Conservation (phyloP, 2,329 filamentous ascomycete species). For the Fusarium circinatum region DNA sequence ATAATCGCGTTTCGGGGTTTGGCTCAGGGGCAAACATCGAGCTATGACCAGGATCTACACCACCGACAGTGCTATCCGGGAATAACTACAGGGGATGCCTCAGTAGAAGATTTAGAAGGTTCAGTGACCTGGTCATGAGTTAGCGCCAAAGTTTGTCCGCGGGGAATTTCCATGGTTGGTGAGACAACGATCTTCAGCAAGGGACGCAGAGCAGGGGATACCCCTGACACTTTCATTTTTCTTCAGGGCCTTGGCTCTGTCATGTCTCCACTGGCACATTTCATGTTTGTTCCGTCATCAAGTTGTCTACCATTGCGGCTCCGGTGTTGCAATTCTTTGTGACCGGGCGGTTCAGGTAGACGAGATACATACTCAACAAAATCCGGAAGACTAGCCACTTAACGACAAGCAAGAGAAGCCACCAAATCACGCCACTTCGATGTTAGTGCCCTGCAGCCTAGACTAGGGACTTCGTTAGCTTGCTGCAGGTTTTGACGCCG, state of each 20-base stretch:
- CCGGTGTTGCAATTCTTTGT: neutral
- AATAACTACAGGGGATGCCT: constrained; percentile 10
- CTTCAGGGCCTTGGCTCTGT: neutral
- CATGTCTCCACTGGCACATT: neutral
- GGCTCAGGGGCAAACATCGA: neutral
- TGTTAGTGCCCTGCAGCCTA: neutral
- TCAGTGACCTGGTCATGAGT: constrained; percentile 4
- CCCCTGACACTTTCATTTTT: neutral
- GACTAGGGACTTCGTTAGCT: neutral
- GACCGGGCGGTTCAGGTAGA: neutral
- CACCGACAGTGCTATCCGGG: neutral
- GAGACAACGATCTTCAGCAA: constrained; percentile 32
- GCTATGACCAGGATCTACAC: constrained; percentile 1
- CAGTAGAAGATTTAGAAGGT: neutral
- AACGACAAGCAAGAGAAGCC: neutral
- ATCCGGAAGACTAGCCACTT: neutral
- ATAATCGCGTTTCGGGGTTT: neutral
- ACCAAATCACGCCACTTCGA: neutral
- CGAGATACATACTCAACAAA: neutral
- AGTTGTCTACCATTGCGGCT: neutral
- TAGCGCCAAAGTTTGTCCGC: constrained; percentile 7
- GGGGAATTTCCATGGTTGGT: constrained; percentile 9
- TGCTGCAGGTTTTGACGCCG: neutral
- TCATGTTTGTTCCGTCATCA: neutral
- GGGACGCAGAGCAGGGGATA: neutral